Evolutionary conservation across 108 stramenopile species (phyloP), one percentile per base, ranked within the genome.

Genomic region (Schizochytrium sp.): DNA sequence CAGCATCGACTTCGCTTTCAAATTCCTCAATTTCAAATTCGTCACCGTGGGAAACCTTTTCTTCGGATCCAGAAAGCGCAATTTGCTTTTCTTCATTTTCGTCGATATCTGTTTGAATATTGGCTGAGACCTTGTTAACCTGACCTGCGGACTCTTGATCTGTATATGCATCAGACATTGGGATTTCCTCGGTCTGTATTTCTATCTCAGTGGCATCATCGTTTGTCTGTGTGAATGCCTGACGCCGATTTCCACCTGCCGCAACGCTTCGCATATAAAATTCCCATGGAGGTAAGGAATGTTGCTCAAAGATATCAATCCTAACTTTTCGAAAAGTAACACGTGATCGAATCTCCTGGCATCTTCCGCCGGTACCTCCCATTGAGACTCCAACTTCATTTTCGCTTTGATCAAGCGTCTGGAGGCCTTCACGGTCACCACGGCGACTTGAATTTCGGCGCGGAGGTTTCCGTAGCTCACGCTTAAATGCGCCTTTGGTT

Each of bases 201-300:
- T 83, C 1, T 47, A 2, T 53, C 10, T 83, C 76, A 7, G 17
- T 5, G 8, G 7, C 40, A 40, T 83, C 76, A 5, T 83, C 76
- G 76, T 42, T 83, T 10, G 76, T 83, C 28, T 83, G 76, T n/a
- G 50, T 17, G 53, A 83, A 83, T 10, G 76, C 2, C 53, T 83
- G 76, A n/a, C 28, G 5, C 55, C 55, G 49, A 38, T 10, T 83
- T 5, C 76, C 76, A 55, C 76, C 76, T 1, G 76, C 76, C 7
- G 76, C 76, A 17, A 83, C 76, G 28, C 50, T 83, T 38, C 76
- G 76, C 47, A 83, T 83, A 40, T 83, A 83, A 83, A 55, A 83
- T 55, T 83, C 76, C 76, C 76, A 83, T 17, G 76, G 28, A 13
- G 76, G 76, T 5, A 83, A 53, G 55, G 76, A 83, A 53, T 83